Base-by-base conservation (phyloP, 179 eudicot genomes). In the Vitellaria paradoxa region DNA sequence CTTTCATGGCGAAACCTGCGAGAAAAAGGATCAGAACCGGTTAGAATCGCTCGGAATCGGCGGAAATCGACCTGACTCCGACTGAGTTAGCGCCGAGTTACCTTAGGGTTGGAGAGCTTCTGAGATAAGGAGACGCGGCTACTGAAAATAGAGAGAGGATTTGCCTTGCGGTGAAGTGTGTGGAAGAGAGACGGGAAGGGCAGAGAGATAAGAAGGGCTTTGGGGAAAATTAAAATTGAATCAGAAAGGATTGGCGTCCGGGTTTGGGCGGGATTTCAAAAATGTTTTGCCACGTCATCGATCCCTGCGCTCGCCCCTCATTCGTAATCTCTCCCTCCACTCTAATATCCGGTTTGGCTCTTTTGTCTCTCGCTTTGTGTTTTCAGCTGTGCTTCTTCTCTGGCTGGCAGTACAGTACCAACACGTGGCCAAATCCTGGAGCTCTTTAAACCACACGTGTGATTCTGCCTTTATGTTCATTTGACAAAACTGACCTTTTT, bases 191-290 rank as follows among this genome's bases (percentile, higher is more conserved):
- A 14, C 8, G 21, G 61, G 9, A 53, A 77, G 80, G 81, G 57
- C 77, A 23, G 68, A 46, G 79, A 30, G 60, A 50, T 17, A 77
- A 55, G 77, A 60, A 83, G 65, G 49, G 76, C 20, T 75, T 71
- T 75, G 78, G 77, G 80, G 42, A 50, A 69, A 69, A 23, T 77
- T 46, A 75, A 80, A 49, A 5, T 67, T 69, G 75, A 78, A 77
- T 62, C 14, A 67, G 37, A 76, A 46, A 47, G 47, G 45, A 47
- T 76, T 84, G 79, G 65, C 78, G 86, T 82, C 85, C 88, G 90
- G 86, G 81, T 87, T 85, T 87, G 70, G 85, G 90, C 88, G 90
- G 90, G 90, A 87, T 80, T 80, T 81, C 82, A 73, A 77, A 59
- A 46, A n/a, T 42, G 0, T 23, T 9, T 18, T 12, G 85, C 82